These are phyloP conservation scores for Vaccinium corymbosum DNA, from an alignment of 148 eudicot genomes.

Conservation along the genomic window DNA sequence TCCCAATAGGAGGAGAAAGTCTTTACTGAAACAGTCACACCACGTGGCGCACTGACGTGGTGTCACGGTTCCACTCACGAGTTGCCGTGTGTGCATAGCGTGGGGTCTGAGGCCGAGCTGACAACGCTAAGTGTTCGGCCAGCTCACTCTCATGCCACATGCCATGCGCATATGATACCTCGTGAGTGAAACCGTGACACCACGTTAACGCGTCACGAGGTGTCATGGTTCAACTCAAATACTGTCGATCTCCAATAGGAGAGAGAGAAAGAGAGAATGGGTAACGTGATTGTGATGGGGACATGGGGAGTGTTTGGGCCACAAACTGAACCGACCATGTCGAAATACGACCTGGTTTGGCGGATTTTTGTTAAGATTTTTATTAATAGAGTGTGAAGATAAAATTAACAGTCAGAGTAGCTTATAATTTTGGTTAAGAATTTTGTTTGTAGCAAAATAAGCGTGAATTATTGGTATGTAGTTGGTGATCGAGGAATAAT, in stretches of 20 bases:
- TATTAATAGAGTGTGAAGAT: slow-evolving; percentile 23
- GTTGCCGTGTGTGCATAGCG: too few relatives aligned
- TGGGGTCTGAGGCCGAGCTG: too few relatives aligned
- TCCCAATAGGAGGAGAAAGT: slow-evolving; percentile 1
- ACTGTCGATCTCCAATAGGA: too few relatives aligned
- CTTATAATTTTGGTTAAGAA: background rate
- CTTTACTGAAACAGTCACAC: too few relatives aligned
- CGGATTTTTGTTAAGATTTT: slow-evolving; percentile 8
- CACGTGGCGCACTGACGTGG: too few relatives aligned
- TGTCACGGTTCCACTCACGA: too few relatives aligned
- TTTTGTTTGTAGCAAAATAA: background rate
- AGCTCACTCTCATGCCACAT: too few relatives aligned
- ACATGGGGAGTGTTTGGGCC: slow-evolving; percentile 26
- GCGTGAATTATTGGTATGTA: background rate
- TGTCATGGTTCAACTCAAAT: too few relatives aligned
- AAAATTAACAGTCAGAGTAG: slow-evolving; percentile 9
- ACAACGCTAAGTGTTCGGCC: too few relatives aligned
- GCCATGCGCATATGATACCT: too few relatives aligned
- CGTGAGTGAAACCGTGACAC: too few relatives aligned
- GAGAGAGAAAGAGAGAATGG: background rate
- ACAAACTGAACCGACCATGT: slow-evolving; percentile 54
- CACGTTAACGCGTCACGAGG: too few relatives aligned
- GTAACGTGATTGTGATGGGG: slow-evolving; percentile 17
- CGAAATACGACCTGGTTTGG: slow-evolving; percentile 10
- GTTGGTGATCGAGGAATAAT: background rate